Base-by-base conservation (phyloP, 176 grass and related monocot genomes). In the Lolium rigidum region DNA sequence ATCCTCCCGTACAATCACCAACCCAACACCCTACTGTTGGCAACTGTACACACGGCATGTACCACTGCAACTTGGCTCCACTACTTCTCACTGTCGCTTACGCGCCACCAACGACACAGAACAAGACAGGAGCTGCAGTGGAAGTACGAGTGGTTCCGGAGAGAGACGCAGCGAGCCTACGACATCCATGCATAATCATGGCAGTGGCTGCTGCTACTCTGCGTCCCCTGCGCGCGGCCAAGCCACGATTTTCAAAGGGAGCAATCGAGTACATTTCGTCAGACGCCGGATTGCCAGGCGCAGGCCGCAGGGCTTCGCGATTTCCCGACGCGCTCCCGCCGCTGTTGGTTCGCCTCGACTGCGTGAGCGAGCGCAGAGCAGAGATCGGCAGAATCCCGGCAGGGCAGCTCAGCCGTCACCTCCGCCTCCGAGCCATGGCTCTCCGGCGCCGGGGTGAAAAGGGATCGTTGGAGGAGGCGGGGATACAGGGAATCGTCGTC, bases 251-350 rank as follows among this genome's bases (percentile, higher is more conserved):
- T 21, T 26, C 24, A 21, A n/a, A 64, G 6, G 25, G 25, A 65
- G 62, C 62, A 35, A 6, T 65, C 25, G 62, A 65, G 62, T 65
- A 65, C 62, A 65, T 65, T 65, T 65, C 7, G 62, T 35, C 62
- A 65, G 62, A 15, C 0, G 10, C 9, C 10, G 4, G 61, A 28
- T 64, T 22, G 61, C 61, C 4, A 31, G 28, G 28, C 28, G 28
- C 28, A 31, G 21, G 59, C 3, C 59, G 15, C 47, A 59, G 60
- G 62, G 1, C 5, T 65, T 65, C 62, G 62, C 62, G 62, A 35
- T 65, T 31, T 65, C 2, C 62, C 62, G 16, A 65, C 13, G 26
- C 25, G 25, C 31, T 65, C 31, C 6, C 24, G 62, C 0, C 62
- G 15, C 62, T 65, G 22, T 13, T 63, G 10, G 60, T 28, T 2